These are phyloP conservation scores for Eragrostis curvula DNA, from an alignment of 176 grass and related monocot genomes.

Conservation along the genomic window DNA sequence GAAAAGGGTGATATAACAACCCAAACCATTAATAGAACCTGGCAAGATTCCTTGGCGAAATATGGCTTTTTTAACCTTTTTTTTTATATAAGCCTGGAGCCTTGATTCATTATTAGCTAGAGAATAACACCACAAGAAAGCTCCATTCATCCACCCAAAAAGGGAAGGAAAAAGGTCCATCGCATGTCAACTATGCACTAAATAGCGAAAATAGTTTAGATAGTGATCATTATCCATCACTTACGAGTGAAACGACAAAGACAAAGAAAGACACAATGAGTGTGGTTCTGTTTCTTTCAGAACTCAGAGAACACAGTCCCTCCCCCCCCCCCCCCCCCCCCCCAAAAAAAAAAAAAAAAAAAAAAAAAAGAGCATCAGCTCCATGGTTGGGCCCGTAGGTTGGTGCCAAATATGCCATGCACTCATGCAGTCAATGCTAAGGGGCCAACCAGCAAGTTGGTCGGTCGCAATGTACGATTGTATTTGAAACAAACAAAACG, in stretches of 20 bases:
- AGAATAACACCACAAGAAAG: conserved; percentile 35
- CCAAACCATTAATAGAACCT: neutral
- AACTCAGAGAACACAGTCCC: conserved; percentile 28
- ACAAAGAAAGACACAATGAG: conserved; percentile 32
- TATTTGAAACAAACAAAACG: conserved; percentile 37
- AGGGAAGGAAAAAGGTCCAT: neutral
- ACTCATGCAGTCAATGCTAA: conserved; percentile 52
- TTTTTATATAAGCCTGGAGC: conserved; percentile 26
- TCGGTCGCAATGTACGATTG: conserved; percentile 34
- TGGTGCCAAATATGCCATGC: conserved; percentile 43
- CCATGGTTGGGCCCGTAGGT: conserved; percentile 41
- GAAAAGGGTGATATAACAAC: neutral
- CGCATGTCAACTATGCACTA: conserved; percentile 34
- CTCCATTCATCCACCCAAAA: neutral
- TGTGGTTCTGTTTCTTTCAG: conserved; percentile 34
- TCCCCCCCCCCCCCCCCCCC: too few species aligned
- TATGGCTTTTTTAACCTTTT: conserved; percentile 11
- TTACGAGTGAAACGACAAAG: conserved; percentile 30
- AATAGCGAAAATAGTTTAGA: conserved; percentile 23
- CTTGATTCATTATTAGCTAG: conserved; percentile 32
- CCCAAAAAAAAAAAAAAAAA: neutral
- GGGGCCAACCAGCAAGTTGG: conserved; percentile 50
- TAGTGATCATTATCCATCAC: conserved; percentile 1
- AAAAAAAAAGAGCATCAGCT: conserved; percentile 26
- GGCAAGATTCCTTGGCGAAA: neutral